Base-by-base conservation (phyloP, 768 basidiomycete genomes). In the Asterophora parasitica region DNA sequence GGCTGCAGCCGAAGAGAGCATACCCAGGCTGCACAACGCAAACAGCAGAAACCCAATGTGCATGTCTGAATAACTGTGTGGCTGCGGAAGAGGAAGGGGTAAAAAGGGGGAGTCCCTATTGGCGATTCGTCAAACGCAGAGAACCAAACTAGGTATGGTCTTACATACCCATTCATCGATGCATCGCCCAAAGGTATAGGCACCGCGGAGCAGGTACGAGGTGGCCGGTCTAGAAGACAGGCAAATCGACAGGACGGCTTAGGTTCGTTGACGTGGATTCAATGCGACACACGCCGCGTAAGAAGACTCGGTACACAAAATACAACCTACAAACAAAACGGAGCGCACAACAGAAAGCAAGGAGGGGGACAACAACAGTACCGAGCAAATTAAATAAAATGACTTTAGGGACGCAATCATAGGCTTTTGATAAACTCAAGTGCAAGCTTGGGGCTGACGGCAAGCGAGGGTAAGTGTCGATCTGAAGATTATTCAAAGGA, bases 361-460 rank as follows among this genome's bases (percentile, higher is more conserved):
- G n/a, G n/a, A n/a, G n/a, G n/a, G n/a, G n/a, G n/a, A n/a, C n/a
- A n/a, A n/a, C n/a, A n/a, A n/a, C n/a, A n/a, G n/a, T n/a, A n/a
- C n/a, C n/a, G n/a, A n/a, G n/a, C n/a, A n/a, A n/a, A n/a, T n/a
- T n/a, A n/a, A n/a, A n/a, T n/a, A n/a, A n/a, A n/a, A n/a, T n/a
- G n/a, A n/a, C n/a, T n/a, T n/a, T n/a, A n/a, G n/a, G n/a, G n/a
- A n/a, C n/a, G n/a, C n/a, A n/a, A n/a, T n/a, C 48, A 58, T 45
- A 62, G 59, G 45, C 61, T 67, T 63, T 88, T 83, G 69, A 91
- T 76, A 60, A 81, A 85, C 47, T 82, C 78, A 28, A 87, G 64
- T 4, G 81, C 81, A 46, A 82, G 69, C 40, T 68, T 71, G 2
- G 85, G 77, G 61, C 86, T 88, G 49, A 12, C 34, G 35, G 38